These are phyloP conservation scores for Entelexis sorbosivorans DNA, from an alignment of 1,139 yeast species.

Conservation along the genomic window DNA sequence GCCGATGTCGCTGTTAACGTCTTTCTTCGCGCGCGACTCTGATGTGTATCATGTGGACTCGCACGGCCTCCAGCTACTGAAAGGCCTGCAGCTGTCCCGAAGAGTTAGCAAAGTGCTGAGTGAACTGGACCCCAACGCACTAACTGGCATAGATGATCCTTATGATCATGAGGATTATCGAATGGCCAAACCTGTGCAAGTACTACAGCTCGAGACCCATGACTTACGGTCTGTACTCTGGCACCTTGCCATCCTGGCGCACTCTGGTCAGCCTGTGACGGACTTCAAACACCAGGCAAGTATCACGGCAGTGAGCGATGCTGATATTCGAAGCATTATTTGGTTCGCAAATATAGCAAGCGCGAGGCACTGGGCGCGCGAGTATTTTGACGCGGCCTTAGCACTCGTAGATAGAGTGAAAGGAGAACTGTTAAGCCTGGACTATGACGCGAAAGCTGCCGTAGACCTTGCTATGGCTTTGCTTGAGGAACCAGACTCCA, in stretches of 20 bases:
- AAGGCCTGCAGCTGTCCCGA: neutral
- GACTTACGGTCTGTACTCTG: neutral
- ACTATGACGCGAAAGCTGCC: neutral
- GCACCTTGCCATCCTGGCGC: neutral
- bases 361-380: neutral
- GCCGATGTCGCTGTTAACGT: neutral
- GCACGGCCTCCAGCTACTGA: neutral
- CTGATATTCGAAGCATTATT: constrained; percentile 5
- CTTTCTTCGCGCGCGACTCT: neutral
- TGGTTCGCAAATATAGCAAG: constrained; percentile 13
- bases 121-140: neutral
- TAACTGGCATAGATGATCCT: neutral
- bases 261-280: neutral
- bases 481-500: neutral
- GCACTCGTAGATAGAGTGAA: neutral
- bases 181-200: too few species aligned
- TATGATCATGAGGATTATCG: neutral
- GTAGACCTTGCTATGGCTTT: neutral
- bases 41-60: neutral
- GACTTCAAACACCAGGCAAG: too few species aligned
- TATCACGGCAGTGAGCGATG: constrained; percentile 4
- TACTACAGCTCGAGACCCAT: neutral
- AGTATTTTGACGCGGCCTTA: neutral
- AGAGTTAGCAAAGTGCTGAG: neutral
- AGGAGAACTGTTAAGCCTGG: neutral